These are phyloP conservation scores for Phytophthora fragariaefolia DNA, from an alignment of 352 stramenopile species.

Conservation along the genomic window DNA sequence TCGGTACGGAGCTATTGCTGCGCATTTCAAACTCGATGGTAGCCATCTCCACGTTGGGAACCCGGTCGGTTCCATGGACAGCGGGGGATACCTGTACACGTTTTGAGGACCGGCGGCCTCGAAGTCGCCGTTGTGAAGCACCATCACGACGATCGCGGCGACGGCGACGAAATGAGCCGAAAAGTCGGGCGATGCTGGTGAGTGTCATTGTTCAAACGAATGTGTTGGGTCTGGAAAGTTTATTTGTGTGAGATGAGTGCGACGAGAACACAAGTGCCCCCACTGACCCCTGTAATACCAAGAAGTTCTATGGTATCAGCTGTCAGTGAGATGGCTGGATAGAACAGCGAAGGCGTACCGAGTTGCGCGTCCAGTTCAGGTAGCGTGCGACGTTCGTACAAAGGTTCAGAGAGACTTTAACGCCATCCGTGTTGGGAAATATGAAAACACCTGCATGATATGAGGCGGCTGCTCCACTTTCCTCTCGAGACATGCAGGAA, in stretches of 20 bases:
- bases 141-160: not conserved
- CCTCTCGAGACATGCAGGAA: not conserved
- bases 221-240: not conserved
- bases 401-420: not conserved
- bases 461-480: conserved; percentile 5
- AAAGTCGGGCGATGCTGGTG: conserved; percentile 9
- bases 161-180: conserved; percentile 7
- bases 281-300: too few relatives aligned
- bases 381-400: not conserved
- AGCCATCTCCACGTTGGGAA: conserved; percentile 3
- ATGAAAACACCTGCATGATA: not conserved
- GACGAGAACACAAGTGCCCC: too few relatives aligned
- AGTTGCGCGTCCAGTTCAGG: not conserved
- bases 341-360: not conserved
- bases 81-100: conserved; percentile 2
- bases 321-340: conserved; percentile 4
- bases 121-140: conserved; percentile 5
- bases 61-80: not conserved
- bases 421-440: not conserved
- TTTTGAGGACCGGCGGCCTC: not conserved
- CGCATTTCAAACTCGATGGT: conserved; percentile 29
- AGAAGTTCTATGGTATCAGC: conserved; percentile 4
- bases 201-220: conserved; percentile 7
- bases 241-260: too few relatives aligned
- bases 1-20: conserved; percentile 26